Evolutionary conservation across 257 asterid species (phyloP), one percentile per base, ranked within the genome.

Genomic region (Capsicum chinense): DNA sequence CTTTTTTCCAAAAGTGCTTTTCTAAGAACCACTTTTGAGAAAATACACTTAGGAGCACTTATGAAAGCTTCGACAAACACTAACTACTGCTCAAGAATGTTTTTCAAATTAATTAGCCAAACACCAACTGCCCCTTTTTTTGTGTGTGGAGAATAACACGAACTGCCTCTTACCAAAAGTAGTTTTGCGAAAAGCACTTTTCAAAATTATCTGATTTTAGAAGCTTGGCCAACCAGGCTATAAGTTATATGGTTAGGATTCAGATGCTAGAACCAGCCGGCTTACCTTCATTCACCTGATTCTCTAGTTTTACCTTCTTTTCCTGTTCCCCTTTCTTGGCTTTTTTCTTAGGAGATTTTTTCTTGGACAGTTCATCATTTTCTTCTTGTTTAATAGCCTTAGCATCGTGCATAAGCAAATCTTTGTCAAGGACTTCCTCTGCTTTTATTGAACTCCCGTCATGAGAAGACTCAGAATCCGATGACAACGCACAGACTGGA

Each of bases 381-480:
- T 26, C 64, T 54, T 54, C 81, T 52, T 78, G 33, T 39, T 78
- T 54, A 52, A 82, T 83, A 56, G 90, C 70, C 87, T 70, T 84
- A 52, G 50, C 81, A 60, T 88, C 82, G 83, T 83, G 74, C 8
- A 83, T 56, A 56, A 73, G 74, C 70, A 66, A 48, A 79, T 86
- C 88, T 73, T 82, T 80, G 84, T 86, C 85, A 76, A 71, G 70
- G 78, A 64, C 64, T 80, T 70, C 50, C 76, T 58, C 88, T 86
- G 71, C 86, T 74, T 83, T 89, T 80, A 79, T 60, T 78, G 89
- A 88, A 60, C 58, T 86, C 69, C 84, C 83, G 85, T 90, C 94
- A 79, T 62, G 92, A 79, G 89, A 83, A 85, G 93, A 86, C 87
- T 94, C 97, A 48, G 98, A 88, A 90, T 92, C 97, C 5, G 97